Evolutionary conservation across 2,329 filamentous ascomycete genomes (phyloP).

Genomic region (Claviceps sp.): DNA sequence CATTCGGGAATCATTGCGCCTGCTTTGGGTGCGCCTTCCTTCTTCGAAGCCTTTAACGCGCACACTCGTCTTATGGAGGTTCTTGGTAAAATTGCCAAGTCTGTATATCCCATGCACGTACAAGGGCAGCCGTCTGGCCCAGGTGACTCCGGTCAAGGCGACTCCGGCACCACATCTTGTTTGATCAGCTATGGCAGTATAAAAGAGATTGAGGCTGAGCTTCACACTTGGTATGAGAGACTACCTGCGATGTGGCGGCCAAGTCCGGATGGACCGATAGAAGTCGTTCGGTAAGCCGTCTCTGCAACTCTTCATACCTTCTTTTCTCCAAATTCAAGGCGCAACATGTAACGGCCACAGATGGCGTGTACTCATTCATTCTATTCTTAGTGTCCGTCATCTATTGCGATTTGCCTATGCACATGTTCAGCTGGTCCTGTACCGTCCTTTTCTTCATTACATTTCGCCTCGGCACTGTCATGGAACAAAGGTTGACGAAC

Average conservation of each 20-base stretch:
- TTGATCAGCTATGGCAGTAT: conserved; percentile 50
- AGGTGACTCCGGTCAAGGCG: conserved; percentile 27
- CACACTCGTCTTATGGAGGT: conserved; percentile 51
- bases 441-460: conserved; percentile 74
- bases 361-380: neutral
- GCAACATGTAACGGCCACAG: no score
- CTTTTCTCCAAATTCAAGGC: no score
- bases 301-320: neutral
- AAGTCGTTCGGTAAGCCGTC: conserved; percentile 56
- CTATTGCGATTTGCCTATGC: conserved; percentile 67
- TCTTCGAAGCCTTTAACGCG: conserved; percentile 53
- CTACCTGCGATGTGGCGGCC: conserved; percentile 68
- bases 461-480: conserved; percentile 50
- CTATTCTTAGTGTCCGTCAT: conserved; percentile 46
- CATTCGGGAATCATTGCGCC: conserved; percentile 40
- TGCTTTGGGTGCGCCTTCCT: conserved; percentile 41
- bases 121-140: conserved; percentile 32
- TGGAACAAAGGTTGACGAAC: conserved; percentile 51
- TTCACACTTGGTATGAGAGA: conserved; percentile 49
- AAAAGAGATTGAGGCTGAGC: conserved; percentile 48
- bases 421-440: conserved; percentile 71
- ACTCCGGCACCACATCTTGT: conserved; percentile 36
- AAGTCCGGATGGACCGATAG: conserved; percentile 59
- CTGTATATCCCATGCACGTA: conserved; percentile 51
- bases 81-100: conserved; percentile 49